Conservation (phyloP, 2,329 filamentous ascomycete genomes). For the Colletotrichum australisinense region DNA sequence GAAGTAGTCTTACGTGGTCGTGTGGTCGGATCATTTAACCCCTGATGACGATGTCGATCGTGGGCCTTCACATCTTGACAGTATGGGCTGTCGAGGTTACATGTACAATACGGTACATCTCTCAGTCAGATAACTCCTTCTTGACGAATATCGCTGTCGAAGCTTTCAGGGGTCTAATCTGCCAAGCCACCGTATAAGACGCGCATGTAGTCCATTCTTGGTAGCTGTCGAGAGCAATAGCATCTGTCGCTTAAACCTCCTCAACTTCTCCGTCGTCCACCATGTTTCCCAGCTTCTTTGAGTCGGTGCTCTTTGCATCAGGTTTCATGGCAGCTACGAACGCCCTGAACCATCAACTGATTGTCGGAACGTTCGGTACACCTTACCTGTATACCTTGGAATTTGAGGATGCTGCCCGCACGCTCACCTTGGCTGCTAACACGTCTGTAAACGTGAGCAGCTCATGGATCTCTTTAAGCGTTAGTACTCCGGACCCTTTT, state of each 20-base stretch:
- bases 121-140: too few species aligned
- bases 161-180: too few species aligned
- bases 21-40: too few species aligned
- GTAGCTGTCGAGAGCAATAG: too few species aligned
- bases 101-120: too few species aligned
- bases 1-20: too few species aligned
- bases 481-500: background rate
- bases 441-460: slow-evolving; percentile 7
- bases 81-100: background rate
- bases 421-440: background rate
- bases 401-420: slow-evolving; percentile 13
- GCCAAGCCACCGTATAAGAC: too few species aligned
- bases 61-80: background rate
- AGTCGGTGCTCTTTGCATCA: background rate
- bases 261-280: background rate
- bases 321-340: background rate
- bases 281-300: background rate
- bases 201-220: too few species aligned
- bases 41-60: background rate
- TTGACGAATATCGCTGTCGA: too few species aligned
- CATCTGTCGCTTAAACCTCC: too few species aligned
- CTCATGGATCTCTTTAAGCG: slow-evolving; percentile 14
- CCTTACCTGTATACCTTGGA: slow-evolving; percentile 5
- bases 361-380: slow-evolving; percentile 7
- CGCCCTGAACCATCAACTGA: background rate